Percentiles rank a stretch among this genome's conserved stretches.
Evolutionary conservation across 1,284 basidiomycete species (phyloP).

Genomic region (Cutaneotrichosporon sp.): DNA sequence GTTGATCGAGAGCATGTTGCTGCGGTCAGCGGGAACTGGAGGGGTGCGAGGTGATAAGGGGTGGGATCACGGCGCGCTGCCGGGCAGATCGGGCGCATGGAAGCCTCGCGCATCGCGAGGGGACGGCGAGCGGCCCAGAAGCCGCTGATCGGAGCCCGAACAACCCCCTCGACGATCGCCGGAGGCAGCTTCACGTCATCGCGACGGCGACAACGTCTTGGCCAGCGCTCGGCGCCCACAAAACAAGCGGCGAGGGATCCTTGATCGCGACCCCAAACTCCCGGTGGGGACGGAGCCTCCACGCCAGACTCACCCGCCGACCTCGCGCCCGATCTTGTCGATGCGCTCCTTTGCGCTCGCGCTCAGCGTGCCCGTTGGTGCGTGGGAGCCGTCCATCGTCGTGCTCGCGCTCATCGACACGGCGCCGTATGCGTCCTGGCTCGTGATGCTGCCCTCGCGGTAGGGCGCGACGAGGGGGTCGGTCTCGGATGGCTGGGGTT

Average conservation of each 20-base stretch:
- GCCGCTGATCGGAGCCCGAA: too few species aligned
- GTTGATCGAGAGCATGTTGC: slow-evolving; percentile 29
- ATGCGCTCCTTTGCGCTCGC: slow-evolving; percentile 18
- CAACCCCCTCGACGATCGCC: background rate
- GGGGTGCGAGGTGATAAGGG: background rate
- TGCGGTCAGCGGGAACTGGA: slow-evolving; percentile 4
- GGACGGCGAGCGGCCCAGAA: too few species aligned
- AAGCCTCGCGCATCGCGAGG: too few species aligned
- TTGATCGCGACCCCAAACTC: background rate
- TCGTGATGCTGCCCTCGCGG: slow-evolving; percentile 17
- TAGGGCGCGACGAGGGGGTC: slow-evolving; percentile 21
- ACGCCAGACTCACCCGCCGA: slow-evolving; percentile 18
- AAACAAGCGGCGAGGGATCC: too few species aligned
- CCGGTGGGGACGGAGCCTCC: background rate
- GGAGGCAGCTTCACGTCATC: background rate
- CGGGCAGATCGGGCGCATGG: background rate
- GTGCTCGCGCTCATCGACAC: slow-evolving; percentile 11
- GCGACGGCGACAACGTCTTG: too few species aligned
- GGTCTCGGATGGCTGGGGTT: slow-evolving; percentile 12
- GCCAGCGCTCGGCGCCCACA: background rate
- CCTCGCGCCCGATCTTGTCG: slow-evolving; percentile 25
- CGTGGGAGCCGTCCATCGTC: slow-evolving; percentile 10
- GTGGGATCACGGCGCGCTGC: background rate
- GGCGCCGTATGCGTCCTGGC: slow-evolving; percentile 22
- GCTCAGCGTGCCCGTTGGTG: slow-evolving; percentile 11